A percentile compares a stretch with the other conserved stretches of the same genome.
These are phyloP conservation scores for Candida sanyaensis DNA, from an alignment of 1,139 yeast species.

Conservation along the genomic window DNA sequence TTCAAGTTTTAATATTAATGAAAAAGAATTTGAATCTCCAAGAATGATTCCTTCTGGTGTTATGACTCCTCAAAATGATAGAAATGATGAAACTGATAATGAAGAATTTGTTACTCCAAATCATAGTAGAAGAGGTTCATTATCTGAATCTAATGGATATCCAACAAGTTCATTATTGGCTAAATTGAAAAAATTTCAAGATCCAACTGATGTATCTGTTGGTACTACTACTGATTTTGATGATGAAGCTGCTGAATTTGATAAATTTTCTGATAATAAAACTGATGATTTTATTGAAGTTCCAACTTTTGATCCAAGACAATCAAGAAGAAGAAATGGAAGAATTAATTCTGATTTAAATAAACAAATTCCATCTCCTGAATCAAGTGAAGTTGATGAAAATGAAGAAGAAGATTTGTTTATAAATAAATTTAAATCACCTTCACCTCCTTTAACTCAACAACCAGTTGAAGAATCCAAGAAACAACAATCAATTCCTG, in stretches of 20 bases:
- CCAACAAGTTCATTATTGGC: slow-evolving; percentile 12
- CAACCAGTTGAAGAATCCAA: slow-evolving; percentile 4
- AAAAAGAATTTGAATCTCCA: neutral
- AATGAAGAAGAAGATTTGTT: slow-evolving; percentile 13
- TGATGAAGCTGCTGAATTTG: slow-evolving; percentile 6
- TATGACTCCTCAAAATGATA: slow-evolving; percentile 2
- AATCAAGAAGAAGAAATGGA: slow-evolving; percentile 8
- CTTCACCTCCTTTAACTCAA: neutral
- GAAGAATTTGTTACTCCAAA: slow-evolving; percentile 12
- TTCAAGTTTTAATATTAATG: neutral
- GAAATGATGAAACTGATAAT: slow-evolving; percentile 5
- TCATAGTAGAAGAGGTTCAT: slow-evolving; percentile 12
- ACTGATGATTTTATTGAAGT: slow-evolving; percentile 11
- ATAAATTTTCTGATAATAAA: neutral
- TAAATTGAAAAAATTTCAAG: slow-evolving; percentile 7
- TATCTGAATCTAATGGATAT: slow-evolving; percentile 8
- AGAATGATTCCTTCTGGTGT: neutral
- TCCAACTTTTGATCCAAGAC: slow-evolving; percentile 13
- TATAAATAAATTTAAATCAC: slow-evolving; percentile 6
- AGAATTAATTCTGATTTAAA: neutral
- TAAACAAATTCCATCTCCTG: slow-evolving; percentile 13
- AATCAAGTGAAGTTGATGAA: slow-evolving; percentile 15
- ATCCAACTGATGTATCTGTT: slow-evolving; percentile 2
- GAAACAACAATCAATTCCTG: slow-evolving; percentile 12
- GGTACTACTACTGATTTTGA: slow-evolving; percentile 6